Evolutionary conservation across 805 yeast genomes (phyloP).

Genomic region (Myxozyma lipomycoides): DNA sequence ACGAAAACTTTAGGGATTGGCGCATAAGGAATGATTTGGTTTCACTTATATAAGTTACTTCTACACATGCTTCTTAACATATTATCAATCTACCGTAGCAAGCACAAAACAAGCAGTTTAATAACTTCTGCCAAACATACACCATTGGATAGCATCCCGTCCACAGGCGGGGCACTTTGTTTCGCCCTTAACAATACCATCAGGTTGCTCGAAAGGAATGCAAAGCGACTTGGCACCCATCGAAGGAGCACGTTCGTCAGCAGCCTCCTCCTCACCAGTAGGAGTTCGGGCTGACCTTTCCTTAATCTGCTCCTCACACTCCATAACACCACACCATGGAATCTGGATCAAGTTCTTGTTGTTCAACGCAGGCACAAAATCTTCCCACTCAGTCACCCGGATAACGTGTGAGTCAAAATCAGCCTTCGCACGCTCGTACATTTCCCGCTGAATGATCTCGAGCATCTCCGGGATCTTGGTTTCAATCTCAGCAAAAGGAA

Average conservation of each 20-base stretch:
- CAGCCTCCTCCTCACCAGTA: conserved; percentile 65
- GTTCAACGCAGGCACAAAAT: conserved; percentile 89
- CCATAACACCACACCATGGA: conserved; percentile 96
- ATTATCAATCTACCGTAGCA: background rate
- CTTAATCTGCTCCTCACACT: conserved; percentile 96
- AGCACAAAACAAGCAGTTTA: conserved; percentile 36
- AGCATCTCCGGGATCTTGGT: conserved; percentile 67
- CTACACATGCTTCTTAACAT: too few species aligned
- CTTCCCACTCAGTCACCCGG: conserved; percentile 77
- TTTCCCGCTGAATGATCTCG: conserved; percentile 72
- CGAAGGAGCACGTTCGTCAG: conserved; percentile 95
- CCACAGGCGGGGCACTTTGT: conserved; percentile 87
- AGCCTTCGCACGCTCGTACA: conserved; percentile 75
- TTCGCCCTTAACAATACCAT: conserved; percentile 54
- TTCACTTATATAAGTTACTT: too few species aligned
- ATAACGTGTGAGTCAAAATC: conserved; percentile 81
- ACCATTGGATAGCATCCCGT: conserved; percentile 66
- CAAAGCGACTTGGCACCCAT: conserved; percentile 99
- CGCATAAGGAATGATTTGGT: too few species aligned
- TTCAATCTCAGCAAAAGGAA: conserved; percentile 63
- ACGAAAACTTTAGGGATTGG: too few species aligned
- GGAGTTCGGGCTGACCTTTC: conserved; percentile 74
- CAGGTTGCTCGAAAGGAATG: conserved; percentile 82
- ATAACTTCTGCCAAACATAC: conserved; percentile 97
- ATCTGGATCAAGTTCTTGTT: conserved; percentile 83